Percentiles rank a stretch among this genome's conserved stretches.
These are phyloP conservation scores for Ophiostoma tasmaniense DNA, from an alignment of 2,329 filamentous ascomycete species.

Conservation along the genomic window DNA sequence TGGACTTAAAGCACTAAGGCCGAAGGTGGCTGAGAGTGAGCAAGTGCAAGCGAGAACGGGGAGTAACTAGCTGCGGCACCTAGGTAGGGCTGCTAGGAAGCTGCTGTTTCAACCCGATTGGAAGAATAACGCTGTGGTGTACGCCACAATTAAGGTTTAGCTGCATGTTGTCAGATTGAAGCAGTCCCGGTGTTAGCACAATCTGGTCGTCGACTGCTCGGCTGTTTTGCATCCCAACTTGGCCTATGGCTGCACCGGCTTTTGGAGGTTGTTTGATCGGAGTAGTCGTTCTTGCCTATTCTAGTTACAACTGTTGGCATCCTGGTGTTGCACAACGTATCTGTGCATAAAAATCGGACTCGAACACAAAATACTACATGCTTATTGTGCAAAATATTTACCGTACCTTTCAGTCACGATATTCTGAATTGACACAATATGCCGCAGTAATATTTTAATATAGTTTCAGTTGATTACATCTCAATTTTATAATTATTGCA, in stretches of 20 bases:
- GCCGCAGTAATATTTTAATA: too few relatives aligned
- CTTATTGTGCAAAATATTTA: too few relatives aligned
- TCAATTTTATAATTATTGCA: too few relatives aligned
- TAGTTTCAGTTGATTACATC: too few relatives aligned
- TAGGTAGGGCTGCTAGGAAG: too few relatives aligned
- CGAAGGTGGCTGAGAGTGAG: not conserved
- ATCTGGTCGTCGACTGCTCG: not conserved
- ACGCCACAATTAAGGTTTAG: not conserved
- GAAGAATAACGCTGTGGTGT: too few relatives aligned
- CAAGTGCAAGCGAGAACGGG: too few relatives aligned
- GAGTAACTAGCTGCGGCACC: too few relatives aligned
- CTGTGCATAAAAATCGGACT: not conserved
- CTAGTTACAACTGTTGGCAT: not conserved
- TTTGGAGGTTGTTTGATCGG: not conserved
- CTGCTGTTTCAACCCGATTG: too few relatives aligned
- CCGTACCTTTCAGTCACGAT: too few relatives aligned
- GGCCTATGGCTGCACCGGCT: not conserved
- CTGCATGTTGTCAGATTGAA: not conserved
- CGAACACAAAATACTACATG: not conserved
- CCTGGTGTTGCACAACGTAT: not conserved
- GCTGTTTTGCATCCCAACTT: not conserved
- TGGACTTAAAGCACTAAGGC: not conserved
- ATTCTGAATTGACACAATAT: too few relatives aligned
- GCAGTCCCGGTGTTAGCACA: too few relatives aligned
- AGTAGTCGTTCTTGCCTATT: not conserved